Base-by-base conservation (phyloP, 352 stramenopile species). In the Vaucheria bursata region DNA sequence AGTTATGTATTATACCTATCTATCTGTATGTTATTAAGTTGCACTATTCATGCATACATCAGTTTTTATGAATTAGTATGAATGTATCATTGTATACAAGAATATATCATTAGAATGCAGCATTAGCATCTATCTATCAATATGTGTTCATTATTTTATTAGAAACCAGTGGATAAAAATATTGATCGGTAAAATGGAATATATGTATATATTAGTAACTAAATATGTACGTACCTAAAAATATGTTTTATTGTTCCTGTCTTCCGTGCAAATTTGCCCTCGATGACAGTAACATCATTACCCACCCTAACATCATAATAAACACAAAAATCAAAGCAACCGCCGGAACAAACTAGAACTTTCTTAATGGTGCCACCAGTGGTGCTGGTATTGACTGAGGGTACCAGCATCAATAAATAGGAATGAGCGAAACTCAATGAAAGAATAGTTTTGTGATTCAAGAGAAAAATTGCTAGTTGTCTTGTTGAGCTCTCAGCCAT, bases 231-330 rank as follows among this genome's bases (percentile, higher is more conserved):
- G 59, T 69, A 69, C 35, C 78, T 64, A 39, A 80, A 40, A n/a
- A 83, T 81, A 49, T 83, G 78, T 66, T 83, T 83, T 71, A 83
- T 75, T 0, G 78, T 78, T 12, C 72, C 78, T 67, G 40, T 73
- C 1, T 37, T 35, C 1, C 78, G 39, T 29, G 59, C 72, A 71
- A 71, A 52, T 35, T 79, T 69, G 29, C 78, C 78, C 34, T 83
- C 78, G 35, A 83, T 68, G 49, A 83, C 78, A 39, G 66, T 72
- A 6, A 83, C 78, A 18, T 78, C 38, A 66, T 83, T 77, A 67
- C 76, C 77, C 45, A 77, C 45, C 77, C 76, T 6, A 36, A 66
- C 39, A 33, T 78, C 0, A 73, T 66, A 0, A 12, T 38, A 69
- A 69, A 69, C 29, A 29, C 8, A 69, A 69, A 4, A 38, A 18